A percentile compares a stretch with the other conserved stretches of the same genome.
These are phyloP conservation scores for Fragaria nilgerrensis DNA, from an alignment of 306 rosid genomes.

Conservation along the genomic window DNA sequence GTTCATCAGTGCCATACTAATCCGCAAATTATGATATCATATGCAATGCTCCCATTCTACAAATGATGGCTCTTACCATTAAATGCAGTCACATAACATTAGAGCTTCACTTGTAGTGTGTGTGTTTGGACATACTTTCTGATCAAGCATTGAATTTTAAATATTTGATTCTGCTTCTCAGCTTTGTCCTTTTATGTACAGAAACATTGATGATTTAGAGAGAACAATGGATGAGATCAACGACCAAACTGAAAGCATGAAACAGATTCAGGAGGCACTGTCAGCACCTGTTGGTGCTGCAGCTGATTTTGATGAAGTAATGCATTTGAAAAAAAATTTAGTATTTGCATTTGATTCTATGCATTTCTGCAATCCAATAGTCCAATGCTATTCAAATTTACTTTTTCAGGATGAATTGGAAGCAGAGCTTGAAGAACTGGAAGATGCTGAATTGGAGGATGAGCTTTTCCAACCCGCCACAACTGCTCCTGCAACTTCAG, in stretches of 20 bases:
- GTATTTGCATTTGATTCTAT: neutral
- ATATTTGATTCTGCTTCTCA: neutral
- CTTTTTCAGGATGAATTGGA: constrained; percentile 81
- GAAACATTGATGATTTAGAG: constrained; percentile 94
- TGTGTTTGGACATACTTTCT: neutral
- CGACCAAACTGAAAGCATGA: constrained; percentile 98
- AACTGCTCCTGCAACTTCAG: constrained; percentile 78
- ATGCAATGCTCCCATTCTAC: neutral
- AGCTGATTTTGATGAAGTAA: constrained; percentile 86
- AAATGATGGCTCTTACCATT: neutral
- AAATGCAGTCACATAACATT: neutral
- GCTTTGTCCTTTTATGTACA: constrained; percentile 28
- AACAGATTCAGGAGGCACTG: constrained; percentile 93
- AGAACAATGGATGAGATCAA: constrained; percentile 98
- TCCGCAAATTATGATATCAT: neutral
- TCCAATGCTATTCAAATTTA: constrained; percentile 8
- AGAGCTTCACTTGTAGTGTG: neutral
- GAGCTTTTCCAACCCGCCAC: constrained; percentile 93
- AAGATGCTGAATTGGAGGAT: constrained; percentile 96
- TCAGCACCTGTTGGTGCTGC: constrained; percentile 84
- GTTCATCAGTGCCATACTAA: neutral
- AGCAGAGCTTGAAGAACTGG: constrained; percentile 97
- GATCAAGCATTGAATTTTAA: neutral
- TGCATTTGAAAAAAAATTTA: neutral
- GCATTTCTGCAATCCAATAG: neutral